A percentile compares a stretch with the other conserved stretches of the same genome.
These are phyloP conservation scores for Persicaria tinctoria DNA, from an alignment of 148 eudicot genomes.

Conservation along the genomic window DNA sequence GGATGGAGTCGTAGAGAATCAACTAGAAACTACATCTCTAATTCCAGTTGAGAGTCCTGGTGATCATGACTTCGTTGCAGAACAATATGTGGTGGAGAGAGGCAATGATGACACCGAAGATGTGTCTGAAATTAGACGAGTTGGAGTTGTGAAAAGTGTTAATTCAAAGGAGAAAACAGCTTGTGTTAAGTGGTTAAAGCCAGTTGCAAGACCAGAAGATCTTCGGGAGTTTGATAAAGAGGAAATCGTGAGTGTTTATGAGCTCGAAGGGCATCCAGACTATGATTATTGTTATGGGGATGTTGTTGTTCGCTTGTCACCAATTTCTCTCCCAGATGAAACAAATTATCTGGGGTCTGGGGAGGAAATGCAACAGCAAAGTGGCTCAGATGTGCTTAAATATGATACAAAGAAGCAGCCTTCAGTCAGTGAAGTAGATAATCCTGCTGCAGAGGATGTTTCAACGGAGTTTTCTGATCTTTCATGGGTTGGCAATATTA, in stretches of 20 bases:
- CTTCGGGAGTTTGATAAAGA: constrained; percentile 75
- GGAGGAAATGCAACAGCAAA: constrained; percentile 26
- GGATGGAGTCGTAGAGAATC: constrained; percentile 60
- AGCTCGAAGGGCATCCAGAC: constrained; percentile 93
- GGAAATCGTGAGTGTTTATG: constrained; percentile 96
- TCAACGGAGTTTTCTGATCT: constrained; percentile 48
- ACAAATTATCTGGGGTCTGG: constrained; percentile 19
- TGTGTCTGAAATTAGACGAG: constrained; percentile 55
- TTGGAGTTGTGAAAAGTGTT: constrained; percentile 88
- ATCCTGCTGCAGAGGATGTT: constrained; percentile 30
- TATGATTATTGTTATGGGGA: constrained; percentile 97
- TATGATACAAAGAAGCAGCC: constrained; percentile 18
- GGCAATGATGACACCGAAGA: constrained; percentile 62
- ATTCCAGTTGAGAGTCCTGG: constrained; percentile 93
- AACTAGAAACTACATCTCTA: constrained; percentile 50
- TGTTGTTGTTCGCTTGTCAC: constrained; percentile 83
- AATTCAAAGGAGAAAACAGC: constrained; percentile 94
- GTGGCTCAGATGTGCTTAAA: constrained; percentile 20
- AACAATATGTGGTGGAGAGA: constrained; percentile 95
- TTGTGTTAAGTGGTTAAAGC: constrained; percentile 85
- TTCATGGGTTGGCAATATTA: constrained; percentile 97
- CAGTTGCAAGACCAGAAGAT: constrained; percentile 76
- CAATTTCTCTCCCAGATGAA: constrained; percentile 36
- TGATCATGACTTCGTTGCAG: constrained; percentile 93
- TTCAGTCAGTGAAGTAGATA: constrained; percentile 17